phyloP scores from a whole-genome alignment of 148 eudicot species.

The Talinum fruticosum region DNA sequence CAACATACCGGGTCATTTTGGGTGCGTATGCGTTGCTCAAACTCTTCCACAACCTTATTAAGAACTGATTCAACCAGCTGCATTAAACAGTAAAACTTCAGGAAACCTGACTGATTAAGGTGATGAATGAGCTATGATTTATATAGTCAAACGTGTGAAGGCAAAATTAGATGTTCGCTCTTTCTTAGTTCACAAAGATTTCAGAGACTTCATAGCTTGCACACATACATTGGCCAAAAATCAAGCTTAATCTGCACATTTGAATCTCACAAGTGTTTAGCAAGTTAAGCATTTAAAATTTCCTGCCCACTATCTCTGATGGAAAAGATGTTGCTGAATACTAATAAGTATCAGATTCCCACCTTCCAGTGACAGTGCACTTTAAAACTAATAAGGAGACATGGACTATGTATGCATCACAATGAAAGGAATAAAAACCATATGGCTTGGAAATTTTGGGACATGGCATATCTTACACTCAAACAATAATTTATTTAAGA shows the following conservation, averaged over 20 bases:
- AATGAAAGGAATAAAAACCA: not conserved
- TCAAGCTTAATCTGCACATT: not conserved
- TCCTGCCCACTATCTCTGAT: not conserved
- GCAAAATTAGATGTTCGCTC: not conserved
- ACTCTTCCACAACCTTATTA: conserved; percentile 79
- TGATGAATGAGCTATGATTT: not conserved
- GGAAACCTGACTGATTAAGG: not conserved
- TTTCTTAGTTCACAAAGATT: not conserved
- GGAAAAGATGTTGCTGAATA: not conserved
- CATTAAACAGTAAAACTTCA: conserved; percentile 21
- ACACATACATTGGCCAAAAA: not conserved
- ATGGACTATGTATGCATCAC: not conserved
- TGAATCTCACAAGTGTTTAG: not conserved
- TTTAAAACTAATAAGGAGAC: not conserved
- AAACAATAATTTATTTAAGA: not conserved
- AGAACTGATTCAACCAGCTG: conserved; percentile 90
- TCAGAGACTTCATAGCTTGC: not conserved
- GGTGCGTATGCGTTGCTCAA: conserved; percentile 68
- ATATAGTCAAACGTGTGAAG: not conserved
- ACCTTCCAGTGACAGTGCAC: not conserved
- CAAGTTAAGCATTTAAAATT: not conserved
- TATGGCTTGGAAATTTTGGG: not conserved
- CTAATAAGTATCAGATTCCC: too few species aligned
- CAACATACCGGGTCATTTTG: conserved; percentile 55
- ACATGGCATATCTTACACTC: not conserved